Evolutionary conservation across 495 filamentous ascomycete genomes (phyloP), one percentile per base, ranked within the genome.

Genomic region (Physcia stellaris): DNA sequence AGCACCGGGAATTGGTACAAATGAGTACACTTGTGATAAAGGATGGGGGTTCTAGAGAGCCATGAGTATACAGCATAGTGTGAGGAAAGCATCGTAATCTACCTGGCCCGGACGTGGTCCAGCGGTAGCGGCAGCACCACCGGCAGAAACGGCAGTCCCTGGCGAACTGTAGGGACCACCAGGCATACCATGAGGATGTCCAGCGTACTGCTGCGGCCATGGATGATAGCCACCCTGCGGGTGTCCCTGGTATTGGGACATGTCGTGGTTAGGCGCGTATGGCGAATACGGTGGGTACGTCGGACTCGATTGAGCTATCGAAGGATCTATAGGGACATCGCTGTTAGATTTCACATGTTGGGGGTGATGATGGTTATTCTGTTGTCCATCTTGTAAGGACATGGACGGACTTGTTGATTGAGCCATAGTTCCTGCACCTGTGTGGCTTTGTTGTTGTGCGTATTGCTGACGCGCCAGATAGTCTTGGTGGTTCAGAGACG

Each of bases 321-420:
- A 87, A 47, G 88, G 86, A 92, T 98, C 90, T 95, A 94, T 82
- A 81, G 85, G 86, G 67, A 90, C 74, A 74, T 85, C 78, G 75
- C 71, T 70, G 86, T 94, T 80, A 94, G 85, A 88, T 62, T 83
- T 85, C 59, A 74, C 68, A 67, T 77, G 77, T 56, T 75, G 65
- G 53, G 70, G 65, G 61, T 68, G 64, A 66, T 62, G 61, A 63
- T 68, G 68, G 64, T 80, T 71, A 70, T 72, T 69, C 62, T 74
- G 71, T 54, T 67, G 70, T 61, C 73, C 77, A 79, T 80, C 75
- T 69, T 73, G 71, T 66, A 80, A 67, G 73, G 74, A 71, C 69
- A 79, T 73, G 60, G 81, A 92, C 86, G 83, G 81, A 94, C 86
- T 94, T 80, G 80, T 78, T 79, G 84, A 68, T 81, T 93, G 83